These are phyloP conservation scores for Gymnopilus junonius DNA, from an alignment of 768 basidiomycete species.

Conservation along the genomic window DNA sequence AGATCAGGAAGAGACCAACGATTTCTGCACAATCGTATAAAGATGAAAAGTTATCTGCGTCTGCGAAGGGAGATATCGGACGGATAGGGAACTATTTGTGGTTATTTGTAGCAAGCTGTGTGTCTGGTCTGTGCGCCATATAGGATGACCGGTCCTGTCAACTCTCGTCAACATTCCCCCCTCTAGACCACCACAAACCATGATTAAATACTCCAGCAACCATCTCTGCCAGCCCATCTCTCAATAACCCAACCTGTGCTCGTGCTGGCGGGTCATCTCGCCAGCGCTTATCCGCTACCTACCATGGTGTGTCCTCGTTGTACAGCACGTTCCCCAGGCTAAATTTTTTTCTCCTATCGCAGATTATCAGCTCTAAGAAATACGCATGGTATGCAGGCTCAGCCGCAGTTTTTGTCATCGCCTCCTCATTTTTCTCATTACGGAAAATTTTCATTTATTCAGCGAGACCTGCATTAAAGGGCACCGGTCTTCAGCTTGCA, in stretches of 20 bases:
- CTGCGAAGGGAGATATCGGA: not conserved
- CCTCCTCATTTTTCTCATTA: conserved; percentile 14
- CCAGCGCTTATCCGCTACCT: conserved; percentile 32
- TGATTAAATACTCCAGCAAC: conserved; percentile 45
- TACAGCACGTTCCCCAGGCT: not conserved
- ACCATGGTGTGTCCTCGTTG: conserved; percentile 46
- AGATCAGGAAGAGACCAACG: not conserved
- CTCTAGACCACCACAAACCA: conserved; percentile 40
- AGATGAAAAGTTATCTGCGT: not conserved
- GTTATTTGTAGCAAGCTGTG: conserved; percentile 25
- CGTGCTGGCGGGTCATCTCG: conserved; percentile 60
- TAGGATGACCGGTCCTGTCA: conserved; percentile 51
- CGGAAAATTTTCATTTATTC: conserved; percentile 12
- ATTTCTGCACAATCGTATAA: not conserved
- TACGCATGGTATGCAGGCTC: conserved; percentile 72
- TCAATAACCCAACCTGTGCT: conserved; percentile 56
- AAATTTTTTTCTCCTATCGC: conserved; percentile 9
- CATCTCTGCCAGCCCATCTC: conserved; percentile 28
- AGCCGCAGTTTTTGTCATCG: conserved; percentile 1
- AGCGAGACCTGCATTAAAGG: conserved; percentile 96
- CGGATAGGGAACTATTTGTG: conserved; percentile 12
- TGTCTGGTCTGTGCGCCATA: conserved; percentile 46
- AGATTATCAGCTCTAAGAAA: conserved; percentile 79
- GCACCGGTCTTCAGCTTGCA: conserved; percentile 88
- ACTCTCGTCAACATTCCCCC: conserved; percentile 55